Percentiles rank a stretch among this genome's conserved stretches.
Evolutionary conservation across 164 flowering plant species (phyloP).

Genomic region (Protea cynaroides): DNA sequence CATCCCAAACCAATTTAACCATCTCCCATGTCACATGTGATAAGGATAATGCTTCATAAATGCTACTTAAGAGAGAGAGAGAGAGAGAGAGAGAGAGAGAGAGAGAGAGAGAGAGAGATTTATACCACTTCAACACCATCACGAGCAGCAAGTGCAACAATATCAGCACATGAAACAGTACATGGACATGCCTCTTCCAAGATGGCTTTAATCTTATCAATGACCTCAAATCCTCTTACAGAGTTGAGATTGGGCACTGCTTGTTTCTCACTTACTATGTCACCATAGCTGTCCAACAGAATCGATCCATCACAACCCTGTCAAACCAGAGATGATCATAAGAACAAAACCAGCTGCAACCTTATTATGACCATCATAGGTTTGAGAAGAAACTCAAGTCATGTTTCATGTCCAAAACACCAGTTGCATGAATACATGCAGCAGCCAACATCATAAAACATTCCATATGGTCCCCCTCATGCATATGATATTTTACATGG

Average conservation of each 20-base stretch:
- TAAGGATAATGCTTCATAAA: too few relatives aligned
- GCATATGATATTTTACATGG: too few relatives aligned
- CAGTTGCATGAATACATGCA: too few relatives aligned
- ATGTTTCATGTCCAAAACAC: too few relatives aligned
- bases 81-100: too few relatives aligned
- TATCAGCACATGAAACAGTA: constrained; percentile 80
- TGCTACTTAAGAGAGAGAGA: too few relatives aligned
- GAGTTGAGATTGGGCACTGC: constrained; percentile 70
- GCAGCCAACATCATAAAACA: too few relatives aligned
- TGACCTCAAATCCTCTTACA: constrained; percentile 60
- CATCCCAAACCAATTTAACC: too few relatives aligned
- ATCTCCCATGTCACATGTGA: too few relatives aligned
- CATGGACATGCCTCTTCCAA: constrained; percentile 66
- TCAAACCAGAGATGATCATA: background rate
- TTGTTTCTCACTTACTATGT: constrained; percentile 55
- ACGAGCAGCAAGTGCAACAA: constrained; percentile 68
- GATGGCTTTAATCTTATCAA: constrained; percentile 50
- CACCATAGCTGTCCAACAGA: constrained; percentile 49
- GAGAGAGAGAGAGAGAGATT: too few relatives aligned
- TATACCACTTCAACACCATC: constrained; percentile 58
- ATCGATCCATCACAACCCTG: constrained; percentile 89
- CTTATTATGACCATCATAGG: background rate
- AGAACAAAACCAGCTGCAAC: background rate
- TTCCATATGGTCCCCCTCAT: too few relatives aligned
- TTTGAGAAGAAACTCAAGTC: background rate